Conservation (phyloP, 805 yeast species). For the Wickerhamiella galacta region DNA sequence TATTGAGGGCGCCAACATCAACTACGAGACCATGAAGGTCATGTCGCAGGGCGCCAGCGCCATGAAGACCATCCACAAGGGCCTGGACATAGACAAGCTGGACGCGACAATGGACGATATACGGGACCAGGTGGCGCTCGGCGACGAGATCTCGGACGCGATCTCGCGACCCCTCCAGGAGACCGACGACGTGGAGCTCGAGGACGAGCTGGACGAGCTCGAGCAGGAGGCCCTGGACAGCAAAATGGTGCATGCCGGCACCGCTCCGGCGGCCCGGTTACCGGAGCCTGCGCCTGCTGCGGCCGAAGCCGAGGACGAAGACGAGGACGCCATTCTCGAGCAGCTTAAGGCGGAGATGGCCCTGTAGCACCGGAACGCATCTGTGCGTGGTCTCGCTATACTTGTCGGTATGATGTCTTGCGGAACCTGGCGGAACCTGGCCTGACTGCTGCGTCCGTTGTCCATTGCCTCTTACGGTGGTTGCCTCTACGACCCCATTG, state of each 20-base stretch:
- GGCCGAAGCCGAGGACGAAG: slow-evolving; percentile 22
- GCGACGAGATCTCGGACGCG: slow-evolving; percentile 92
- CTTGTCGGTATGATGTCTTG: too few relatives aligned
- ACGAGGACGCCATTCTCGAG: slow-evolving; percentile 28
- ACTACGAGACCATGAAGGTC: slow-evolving; percentile 94
- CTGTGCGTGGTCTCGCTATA: too few relatives aligned
- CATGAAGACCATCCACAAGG: slow-evolving; percentile 90
- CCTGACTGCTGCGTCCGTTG: too few relatives aligned
- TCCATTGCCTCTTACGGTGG: too few relatives aligned
- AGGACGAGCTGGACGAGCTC: slow-evolving; percentile 78
- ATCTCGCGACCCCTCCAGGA: slow-evolving; percentile 89
- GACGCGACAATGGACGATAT: slow-evolving; percentile 97
- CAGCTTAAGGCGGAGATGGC: slow-evolving; percentile 31
- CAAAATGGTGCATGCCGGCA: slow-evolving; percentile 33
- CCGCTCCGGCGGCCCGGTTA: slow-evolving; percentile 21
- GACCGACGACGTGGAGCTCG: slow-evolving; percentile 71
- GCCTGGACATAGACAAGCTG: slow-evolving; percentile 87
- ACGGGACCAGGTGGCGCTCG: slow-evolving; percentile 86
- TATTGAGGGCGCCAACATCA: slow-evolving; percentile 88
- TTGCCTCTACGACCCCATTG: too few relatives aligned
- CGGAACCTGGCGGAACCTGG: too few relatives aligned
- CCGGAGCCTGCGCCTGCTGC: slow-evolving; percentile 18
- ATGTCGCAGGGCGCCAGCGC: slow-evolving; percentile 97
- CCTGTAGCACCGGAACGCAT: too few relatives aligned
- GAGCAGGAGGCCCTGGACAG: slow-evolving; percentile 66